A percentile compares a stretch with the other conserved stretches of the same genome.
phyloP scores from a whole-genome alignment of 768 basidiomycete genomes.

The Strobilomyces dryophilus region DNA sequence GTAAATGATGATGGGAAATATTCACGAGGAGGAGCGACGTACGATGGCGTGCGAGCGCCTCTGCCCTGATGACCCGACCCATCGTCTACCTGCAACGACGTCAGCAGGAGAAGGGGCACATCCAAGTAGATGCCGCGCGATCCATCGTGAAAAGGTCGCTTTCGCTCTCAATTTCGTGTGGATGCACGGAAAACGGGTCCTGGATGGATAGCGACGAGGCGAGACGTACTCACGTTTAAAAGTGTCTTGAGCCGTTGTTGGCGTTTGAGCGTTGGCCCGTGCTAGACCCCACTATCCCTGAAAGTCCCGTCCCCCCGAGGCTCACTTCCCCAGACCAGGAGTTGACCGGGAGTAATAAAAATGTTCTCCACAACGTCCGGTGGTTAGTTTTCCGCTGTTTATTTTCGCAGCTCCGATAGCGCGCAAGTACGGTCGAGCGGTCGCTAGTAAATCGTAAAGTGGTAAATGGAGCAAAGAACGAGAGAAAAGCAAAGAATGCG shows the following conservation, averaged over 20 bases:
- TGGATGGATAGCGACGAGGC: not conserved
- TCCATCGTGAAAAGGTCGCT: constrained; percentile 9
- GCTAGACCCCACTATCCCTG: too few relatives aligned
- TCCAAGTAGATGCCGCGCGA: constrained; percentile 7
- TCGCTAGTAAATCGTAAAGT: too few relatives aligned
- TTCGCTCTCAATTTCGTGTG: not conserved
- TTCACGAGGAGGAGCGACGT: constrained; percentile 33
- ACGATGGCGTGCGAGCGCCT: constrained; percentile 91
- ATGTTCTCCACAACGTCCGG: too few relatives aligned
- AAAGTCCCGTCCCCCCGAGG: too few relatives aligned
- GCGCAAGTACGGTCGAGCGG: too few relatives aligned
- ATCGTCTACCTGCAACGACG: constrained; percentile 53
- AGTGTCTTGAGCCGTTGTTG: constrained; percentile 17
- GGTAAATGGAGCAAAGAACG: too few relatives aligned
- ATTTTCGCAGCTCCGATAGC: too few relatives aligned
- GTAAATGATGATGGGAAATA: not conserved
- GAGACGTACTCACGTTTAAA: constrained; percentile 18
- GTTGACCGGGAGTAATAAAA: too few relatives aligned
- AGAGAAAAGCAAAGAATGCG: too few relatives aligned
- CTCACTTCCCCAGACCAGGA: too few relatives aligned
- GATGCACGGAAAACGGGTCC: not conserved
- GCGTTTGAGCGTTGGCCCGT: constrained; percentile 13
- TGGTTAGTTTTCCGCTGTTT: too few relatives aligned
- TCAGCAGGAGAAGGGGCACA: constrained; percentile 11
- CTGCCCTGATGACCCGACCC: constrained; percentile 89